Conservation (phyloP, 78 protist genomes). For the Protostelium mycophagum region DNA sequence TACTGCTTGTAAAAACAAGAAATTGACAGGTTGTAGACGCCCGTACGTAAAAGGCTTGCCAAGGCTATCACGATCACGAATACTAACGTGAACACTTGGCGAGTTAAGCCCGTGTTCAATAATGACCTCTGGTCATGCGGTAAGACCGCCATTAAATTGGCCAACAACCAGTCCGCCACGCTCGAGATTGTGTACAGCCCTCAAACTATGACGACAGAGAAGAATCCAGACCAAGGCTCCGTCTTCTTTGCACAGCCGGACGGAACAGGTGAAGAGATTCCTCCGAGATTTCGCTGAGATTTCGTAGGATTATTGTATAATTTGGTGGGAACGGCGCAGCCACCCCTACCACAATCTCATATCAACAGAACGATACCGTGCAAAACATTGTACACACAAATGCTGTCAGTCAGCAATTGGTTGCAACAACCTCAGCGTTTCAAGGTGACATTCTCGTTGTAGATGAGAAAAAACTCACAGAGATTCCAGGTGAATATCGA, state of each 20-base stretch:
- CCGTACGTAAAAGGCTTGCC: constrained; percentile 31
- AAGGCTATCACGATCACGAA: constrained; percentile 18
- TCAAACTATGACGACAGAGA: constrained; percentile 26
- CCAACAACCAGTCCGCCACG: constrained; percentile 6
- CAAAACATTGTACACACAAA: neutral
- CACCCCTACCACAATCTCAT: constrained; percentile 22
- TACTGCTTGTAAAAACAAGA: neutral
- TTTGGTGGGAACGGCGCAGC: constrained; percentile 35
- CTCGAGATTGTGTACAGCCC: constrained; percentile 52
- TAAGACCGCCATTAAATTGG: constrained; percentile 23
- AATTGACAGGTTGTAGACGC: constrained; percentile 3
- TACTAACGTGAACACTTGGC: constrained; percentile 27
- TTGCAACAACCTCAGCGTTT: constrained; percentile 58
- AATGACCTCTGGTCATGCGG: constrained; percentile 21
- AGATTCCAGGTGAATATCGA: neutral
- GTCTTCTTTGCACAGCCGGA: constrained; percentile 75
- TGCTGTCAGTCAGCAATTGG: constrained; percentile 67
- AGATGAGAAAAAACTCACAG: neutral
- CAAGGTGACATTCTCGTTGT: constrained; percentile 13
- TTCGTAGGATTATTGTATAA: constrained; percentile 21
- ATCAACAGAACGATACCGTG: constrained; percentile 1
- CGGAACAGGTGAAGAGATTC: constrained; percentile 24
- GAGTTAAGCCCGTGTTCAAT: constrained; percentile 36
- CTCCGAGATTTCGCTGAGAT: neutral
- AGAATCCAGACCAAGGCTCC: constrained; percentile 15